Percentiles rank a stretch among this genome's conserved stretches.
Conservation (phyloP, 2,329 filamentous ascomycete species). For the Ophiostoma sp. region DNA sequence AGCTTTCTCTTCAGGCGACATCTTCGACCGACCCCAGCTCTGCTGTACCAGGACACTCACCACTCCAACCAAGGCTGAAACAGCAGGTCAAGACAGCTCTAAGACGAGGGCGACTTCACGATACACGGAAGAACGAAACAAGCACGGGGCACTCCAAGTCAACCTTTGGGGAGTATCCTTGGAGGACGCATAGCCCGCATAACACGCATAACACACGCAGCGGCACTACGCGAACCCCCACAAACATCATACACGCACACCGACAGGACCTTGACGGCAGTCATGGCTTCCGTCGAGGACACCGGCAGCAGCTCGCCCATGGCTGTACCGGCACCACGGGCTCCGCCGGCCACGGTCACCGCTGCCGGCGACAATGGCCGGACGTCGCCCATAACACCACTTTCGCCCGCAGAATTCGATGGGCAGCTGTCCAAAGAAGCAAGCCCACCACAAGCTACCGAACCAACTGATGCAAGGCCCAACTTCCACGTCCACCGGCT, state of each 20-base stretch:
- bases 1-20: too few relatives aligned
- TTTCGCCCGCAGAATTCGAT: background rate
- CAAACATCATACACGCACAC: background rate
- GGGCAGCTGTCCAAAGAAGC: background rate
- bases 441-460: background rate
- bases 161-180: too few relatives aligned
- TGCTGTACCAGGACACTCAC: too few relatives aligned
- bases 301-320: background rate
- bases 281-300: background rate
- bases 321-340: background rate
- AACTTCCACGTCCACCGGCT: slow-evolving; percentile 39
- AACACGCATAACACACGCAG: too few relatives aligned
- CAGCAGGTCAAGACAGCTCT: too few relatives aligned
- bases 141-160: too few relatives aligned
- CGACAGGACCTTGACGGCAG: background rate
- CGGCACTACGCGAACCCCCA: background rate
- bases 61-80: too few relatives aligned
- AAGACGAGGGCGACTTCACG: too few relatives aligned
- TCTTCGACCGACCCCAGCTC: too few relatives aligned
- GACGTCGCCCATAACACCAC: slow-evolving; percentile 1
- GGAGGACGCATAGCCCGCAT: too few relatives aligned
- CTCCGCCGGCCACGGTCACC: background rate
- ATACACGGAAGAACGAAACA: too few relatives aligned
- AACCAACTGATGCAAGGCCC: background rate
- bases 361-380: background rate